phyloP scores from a whole-genome alignment of 371 early-diverging fungal species.

The Lichtheimia corymbifera region DNA sequence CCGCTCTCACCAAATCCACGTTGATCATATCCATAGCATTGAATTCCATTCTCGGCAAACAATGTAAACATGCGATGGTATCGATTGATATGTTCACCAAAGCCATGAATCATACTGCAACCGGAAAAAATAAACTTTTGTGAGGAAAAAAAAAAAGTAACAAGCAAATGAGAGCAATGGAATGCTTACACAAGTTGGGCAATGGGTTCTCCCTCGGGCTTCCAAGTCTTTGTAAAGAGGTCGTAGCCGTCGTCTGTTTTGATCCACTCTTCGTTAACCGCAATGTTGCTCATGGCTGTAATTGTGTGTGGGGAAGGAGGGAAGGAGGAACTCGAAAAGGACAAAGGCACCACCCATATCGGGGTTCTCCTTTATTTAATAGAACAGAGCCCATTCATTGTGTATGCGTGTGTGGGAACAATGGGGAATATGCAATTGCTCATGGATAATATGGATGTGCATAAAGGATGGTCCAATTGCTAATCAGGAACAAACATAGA shows the following conservation, averaged over 20 bases:
- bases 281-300: conserved; percentile 8
- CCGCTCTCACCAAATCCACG: conserved; percentile 69
- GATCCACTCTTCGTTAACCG: conserved; percentile 37
- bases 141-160: not conserved
- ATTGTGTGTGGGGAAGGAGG: not conserved
- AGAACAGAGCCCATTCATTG: too few relatives aligned
- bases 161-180: not conserved
- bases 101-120: conserved; percentile 63
- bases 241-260: conserved; percentile 31
- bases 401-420: too few relatives aligned
- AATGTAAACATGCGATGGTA: conserved; percentile 56
- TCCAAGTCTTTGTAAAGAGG: conserved; percentile 55
- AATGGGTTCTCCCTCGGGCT: conserved; percentile 24
- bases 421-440: too few relatives aligned
- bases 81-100: conserved; percentile 68
- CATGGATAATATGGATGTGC: too few relatives aligned
- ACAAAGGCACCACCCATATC: not conserved
- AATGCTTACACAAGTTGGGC: conserved; percentile 37
- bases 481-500: too few relatives aligned
- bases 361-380: too few relatives aligned
- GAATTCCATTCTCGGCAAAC: conserved; percentile 56
- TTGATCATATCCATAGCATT: conserved; percentile 63
- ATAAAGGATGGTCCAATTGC: too few relatives aligned
- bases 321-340: conserved; percentile 8
- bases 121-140: conserved; percentile 14